These are phyloP conservation scores for Leptographium galeiforme DNA, from an alignment of 2,329 filamentous ascomycete genomes.

Conservation along the genomic window DNA sequence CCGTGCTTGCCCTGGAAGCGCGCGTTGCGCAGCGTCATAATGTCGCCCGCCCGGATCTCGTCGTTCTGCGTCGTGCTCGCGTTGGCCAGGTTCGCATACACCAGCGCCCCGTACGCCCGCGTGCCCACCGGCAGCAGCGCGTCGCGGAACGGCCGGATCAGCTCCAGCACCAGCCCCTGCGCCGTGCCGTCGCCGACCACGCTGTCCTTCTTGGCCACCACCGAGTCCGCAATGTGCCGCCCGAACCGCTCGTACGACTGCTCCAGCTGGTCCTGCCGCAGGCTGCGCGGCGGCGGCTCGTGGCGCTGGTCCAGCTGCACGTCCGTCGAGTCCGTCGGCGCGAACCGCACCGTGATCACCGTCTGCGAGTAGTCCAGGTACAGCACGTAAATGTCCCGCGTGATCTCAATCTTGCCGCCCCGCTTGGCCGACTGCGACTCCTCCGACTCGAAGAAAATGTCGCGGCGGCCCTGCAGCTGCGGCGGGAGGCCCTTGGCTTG, in stretches of 20 bases:
- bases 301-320: constrained; percentile 74
- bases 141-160: constrained; percentile 59
- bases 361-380: constrained; percentile 97
- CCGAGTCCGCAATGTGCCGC: constrained; percentile 58
- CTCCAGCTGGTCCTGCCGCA: constrained; percentile 90
- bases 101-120: constrained; percentile 77
- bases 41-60: constrained; percentile 83
- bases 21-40: constrained; percentile 83
- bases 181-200: constrained; percentile 77
- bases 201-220: constrained; percentile 59
- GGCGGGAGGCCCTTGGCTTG: constrained; percentile 69
- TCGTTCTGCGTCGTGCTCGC: constrained; percentile 81
- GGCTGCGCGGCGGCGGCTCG: constrained; percentile 63
- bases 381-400: constrained; percentile 73
- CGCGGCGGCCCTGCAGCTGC: constrained; percentile 65
- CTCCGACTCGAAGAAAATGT: constrained; percentile 71
- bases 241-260: constrained; percentile 72
- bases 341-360: constrained; percentile 67
- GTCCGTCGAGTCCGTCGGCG: constrained; percentile 49
- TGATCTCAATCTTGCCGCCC: constrained; percentile 57
- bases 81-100: constrained; percentile 92
- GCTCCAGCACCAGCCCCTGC: constrained; percentile 61
- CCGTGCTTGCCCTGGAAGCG: constrained; percentile 93
- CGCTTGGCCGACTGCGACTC: constrained; percentile 58
- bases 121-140: constrained; percentile 76